Base-by-base conservation (phyloP, 495 filamentous ascomycete genomes). In the Lindgomyces ingoldianus region DNA sequence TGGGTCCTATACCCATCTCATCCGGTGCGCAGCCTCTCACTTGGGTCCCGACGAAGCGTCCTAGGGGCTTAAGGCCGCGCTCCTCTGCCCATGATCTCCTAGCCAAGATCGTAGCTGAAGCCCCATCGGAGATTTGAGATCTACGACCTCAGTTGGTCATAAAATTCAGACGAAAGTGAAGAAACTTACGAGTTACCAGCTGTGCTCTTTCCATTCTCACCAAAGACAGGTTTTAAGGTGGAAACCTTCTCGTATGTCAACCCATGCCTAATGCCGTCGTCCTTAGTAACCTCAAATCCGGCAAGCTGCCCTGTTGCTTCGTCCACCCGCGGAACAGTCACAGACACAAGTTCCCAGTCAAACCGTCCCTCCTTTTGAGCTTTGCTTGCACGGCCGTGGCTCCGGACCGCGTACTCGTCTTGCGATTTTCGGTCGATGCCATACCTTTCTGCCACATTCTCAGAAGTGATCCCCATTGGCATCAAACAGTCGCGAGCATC, bases 1-100 rank as follows among this genome's bases (percentile, higher is more conserved):
- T 56, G 12, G 70, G 70, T 1, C 68, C 61, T 26, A 73, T 70
- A 12, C 70, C 70, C 70, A 73, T 73, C 58, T 70, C 65, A 48
- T 68, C 62, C 33, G 70, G 70, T 8, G 59, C 67, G 21, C 65
- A 59, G 0, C 70, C 70, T 1, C 29, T 59, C 14, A 73, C 30
- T 24, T 62, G 39, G 16, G 70, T 68, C 19, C 64, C 70, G 10
- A 68, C 68, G 44, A 64, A 70, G 33, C 65, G 65, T 1, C 62
- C 70, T 10, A 73, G 51, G 9, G 65, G 51, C 33, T 53, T 58
- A 25, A 64, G 57, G 1, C 70, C 68, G 2, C 65, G 56, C 27
- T 68, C 68, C 21, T 62, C 51, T 10, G 70, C 70, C 64, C 61
- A 64, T 11, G 59, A 65, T 3, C 70, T 59, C 25, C 62, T 39